Base-by-base conservation (phyloP, 768 basidiomycete species). In the Jaapia argillacea region DNA sequence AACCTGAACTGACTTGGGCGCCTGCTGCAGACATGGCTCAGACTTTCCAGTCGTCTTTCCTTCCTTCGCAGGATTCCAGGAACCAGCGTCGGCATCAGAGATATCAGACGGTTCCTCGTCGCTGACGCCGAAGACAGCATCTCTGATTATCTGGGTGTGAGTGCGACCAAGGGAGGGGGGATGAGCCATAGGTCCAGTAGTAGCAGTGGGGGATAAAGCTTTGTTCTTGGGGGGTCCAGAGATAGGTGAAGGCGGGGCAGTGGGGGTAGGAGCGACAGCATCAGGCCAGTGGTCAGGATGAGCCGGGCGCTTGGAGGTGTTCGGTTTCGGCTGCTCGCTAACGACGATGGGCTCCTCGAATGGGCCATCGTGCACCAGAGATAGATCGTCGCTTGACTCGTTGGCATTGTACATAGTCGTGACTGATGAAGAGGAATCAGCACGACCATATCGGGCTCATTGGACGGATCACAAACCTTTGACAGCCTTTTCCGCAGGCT, bases 81-180 rank as follows among this genome's bases (percentile, higher is more conserved):
- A 36, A 14, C 6, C 12, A 38, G 23, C 16, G 10, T 40, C 42
- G 18, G 36, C 38, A 22, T 51, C 50, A 24, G 53, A 54, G n/a
- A 54, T 43, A 0, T 55, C 54, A 21, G 57, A 58, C 1, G 56
- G 51, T 18, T 55, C 57, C 33, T 55, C 51, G 27, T 54, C 52
- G 33, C 52, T 53, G 20, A 48, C 35, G 13, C 55, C 57, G 18
- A 58, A 56, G 2, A 43, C 49, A 1, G 38, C 42, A 3, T 51
- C 54, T 14, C 51, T 50, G 4, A 54, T 38, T 24, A 46, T 37
- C 35, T 54, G 54, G 22, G 24, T 44, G 37, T 43, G 20, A 37
- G 52, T 48, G 54, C 63, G 3, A 49, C 24, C 42, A 20, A 25
- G 18, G 42, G 24, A 43, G 22, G 6, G 40, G 36, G 25, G 6